Evolutionary conservation across 768 basidiomycete species (phyloP), one percentile per base, ranked within the genome.

Genomic region (Baorangia bicolor): DNA sequence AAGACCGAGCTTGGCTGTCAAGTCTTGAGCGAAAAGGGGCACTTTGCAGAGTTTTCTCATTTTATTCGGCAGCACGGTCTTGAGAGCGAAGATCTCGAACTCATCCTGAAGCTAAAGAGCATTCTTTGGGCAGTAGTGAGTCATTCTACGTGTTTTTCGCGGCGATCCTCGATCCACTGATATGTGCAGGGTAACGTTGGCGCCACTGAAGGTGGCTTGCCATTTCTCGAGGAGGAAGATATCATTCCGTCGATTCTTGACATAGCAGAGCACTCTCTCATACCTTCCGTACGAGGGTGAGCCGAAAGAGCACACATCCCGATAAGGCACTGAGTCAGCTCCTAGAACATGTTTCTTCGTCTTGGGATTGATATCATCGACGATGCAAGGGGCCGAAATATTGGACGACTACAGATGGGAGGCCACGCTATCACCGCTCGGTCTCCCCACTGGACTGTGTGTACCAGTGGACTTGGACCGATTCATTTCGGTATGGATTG

Each of bases 1-100:
- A 98, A 97, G 72, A 98, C 97, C 4, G 90, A 91, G 53, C 86
- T 95, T 46, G 97, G 97, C 0, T 96, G 94, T 71, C 90, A 91
- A 66, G 86, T 94, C 11, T 75, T 99, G 38, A 84, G 87, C 55
- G 94, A 95, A 55, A 94, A 90, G 62, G 92, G 92, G 0, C 93
- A 98, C 67, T 94, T 98, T 64, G 68, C 81, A 6, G 92, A 96
- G 59, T 98, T 98, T 65, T 87, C 92, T 1, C 86, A 92, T 55
- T 91, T 96, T 64, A 91, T 98, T 49, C 82, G 92, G 23, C 83
- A 86, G 55, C 94, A 98, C 69, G 88, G 87, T 20, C 78, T 88
- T 46, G 96, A 98, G 71, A 83, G 81, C 45, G 83, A 87, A 53
- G 96, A 98, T 68, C 72, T 82, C 13, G 91, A 90, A 38, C 78